Base-by-base conservation (phyloP, 495 filamentous ascomycete genomes). In the Achaetomiella virescens region DNA sequence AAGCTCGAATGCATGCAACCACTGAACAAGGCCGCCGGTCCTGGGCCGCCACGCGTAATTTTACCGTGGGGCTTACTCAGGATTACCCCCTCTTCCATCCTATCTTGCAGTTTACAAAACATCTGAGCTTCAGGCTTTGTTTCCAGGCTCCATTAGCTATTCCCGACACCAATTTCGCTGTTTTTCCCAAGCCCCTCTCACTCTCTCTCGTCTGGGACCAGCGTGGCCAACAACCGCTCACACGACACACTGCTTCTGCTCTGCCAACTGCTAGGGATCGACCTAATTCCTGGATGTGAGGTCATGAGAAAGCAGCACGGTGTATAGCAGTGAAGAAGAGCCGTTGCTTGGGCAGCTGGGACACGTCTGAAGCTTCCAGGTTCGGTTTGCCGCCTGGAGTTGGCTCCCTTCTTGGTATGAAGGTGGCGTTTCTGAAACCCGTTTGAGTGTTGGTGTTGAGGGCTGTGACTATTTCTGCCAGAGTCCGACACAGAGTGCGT, bases 1-100 rank as follows among this genome's bases (percentile, higher is more conserved):
- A 61, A 54, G 45, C 54, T 45, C 48, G 31, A 53, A 42, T 50
- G 57, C 27, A 31, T 24, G 54, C 59, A 59, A 31, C 54, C 52
- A 57, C 36, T 52, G 53, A 31, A 27, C 38, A 60, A 33, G 44
- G 29, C 45, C 27, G 36, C 46, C 45, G 27, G 33, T 10, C 33
- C 29, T 20, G 36, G 40, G 37, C 48, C 25, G 38, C 47, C 47
- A 46, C 61, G 60, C 60, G 55, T 66, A 66, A 64, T 70, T 31
- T 31, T 62, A 40, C 31, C 51, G 60, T 50, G 64, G 58, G 58
- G 66, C 65, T 66, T 67, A 67, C 65, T 70, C 65, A 64, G 58
- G 35, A 49, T n/a, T 52, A 8, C 35, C 38, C 42, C 47, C 27
- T 46, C 24, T 38, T 20, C 14, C 18, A 15, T 15, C 21, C 15